These are phyloP conservation scores for Pyrenophora seminiperda DNA, from an alignment of 2,329 filamentous ascomycete species.

Conservation along the genomic window DNA sequence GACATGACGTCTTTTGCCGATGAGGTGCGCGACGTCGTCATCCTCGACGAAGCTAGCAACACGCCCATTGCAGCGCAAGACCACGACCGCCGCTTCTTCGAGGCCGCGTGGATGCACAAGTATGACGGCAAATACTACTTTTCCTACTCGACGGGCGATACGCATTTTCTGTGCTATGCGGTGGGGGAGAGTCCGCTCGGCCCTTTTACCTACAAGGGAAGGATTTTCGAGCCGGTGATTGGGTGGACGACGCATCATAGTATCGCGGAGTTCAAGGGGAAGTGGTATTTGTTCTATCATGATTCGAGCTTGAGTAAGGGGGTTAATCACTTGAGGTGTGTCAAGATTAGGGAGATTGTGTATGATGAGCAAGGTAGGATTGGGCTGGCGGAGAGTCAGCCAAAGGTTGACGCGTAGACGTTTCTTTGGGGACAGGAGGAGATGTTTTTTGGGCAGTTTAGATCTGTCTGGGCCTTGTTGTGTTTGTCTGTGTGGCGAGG, in stretches of 20 bases:
- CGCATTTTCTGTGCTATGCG: slow-evolving; percentile 75
- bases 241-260: slow-evolving; percentile 85
- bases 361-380: slow-evolving; percentile 72
- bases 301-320: slow-evolving; percentile 72
- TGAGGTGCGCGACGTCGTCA: slow-evolving; percentile 64
- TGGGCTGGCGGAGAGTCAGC: slow-evolving; percentile 41
- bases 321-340: slow-evolving; percentile 71
- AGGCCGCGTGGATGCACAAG: slow-evolving; percentile 81
- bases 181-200: slow-evolving; percentile 68
- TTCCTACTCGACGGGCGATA: slow-evolving; percentile 78
- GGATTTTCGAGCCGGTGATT: slow-evolving; percentile 74
- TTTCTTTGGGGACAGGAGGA: too few species aligned
- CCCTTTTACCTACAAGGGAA: slow-evolving; percentile 73
- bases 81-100: slow-evolving; percentile 77
- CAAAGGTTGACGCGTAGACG: slow-evolving; percentile 27
- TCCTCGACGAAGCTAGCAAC: slow-evolving; percentile 63
- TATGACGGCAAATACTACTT: slow-evolving; percentile 73
- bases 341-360: slow-evolving; percentile 76
- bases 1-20: slow-evolving; percentile 69
- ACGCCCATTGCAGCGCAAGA: slow-evolving; percentile 68
- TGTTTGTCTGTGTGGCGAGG: too few species aligned
- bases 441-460: too few species aligned
- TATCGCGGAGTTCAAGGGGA: slow-evolving; percentile 72
- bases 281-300: slow-evolving; percentile 78
- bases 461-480: too few species aligned